A percentile compares a stretch with the other conserved stretches of the same genome.
Conservation (phyloP, 2,329 filamentous ascomycete genomes). For the Exophiala sideris region DNA sequence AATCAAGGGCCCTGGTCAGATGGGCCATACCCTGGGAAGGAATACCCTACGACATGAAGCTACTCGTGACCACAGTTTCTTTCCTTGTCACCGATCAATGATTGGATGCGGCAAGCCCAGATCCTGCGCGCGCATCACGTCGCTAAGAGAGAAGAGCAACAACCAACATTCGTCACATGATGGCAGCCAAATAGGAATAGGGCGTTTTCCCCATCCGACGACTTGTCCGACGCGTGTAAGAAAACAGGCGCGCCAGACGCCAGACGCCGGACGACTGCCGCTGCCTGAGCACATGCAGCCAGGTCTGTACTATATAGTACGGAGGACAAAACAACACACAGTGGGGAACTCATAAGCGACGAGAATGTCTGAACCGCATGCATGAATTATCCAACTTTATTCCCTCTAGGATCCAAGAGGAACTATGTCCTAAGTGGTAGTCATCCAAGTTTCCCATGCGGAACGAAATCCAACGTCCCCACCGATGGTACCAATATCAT, state of each 20-base stretch:
- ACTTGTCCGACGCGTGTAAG: too few species aligned
- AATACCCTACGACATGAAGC: too few species aligned
- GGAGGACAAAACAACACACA: too few species aligned
- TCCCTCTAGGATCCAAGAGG: background rate
- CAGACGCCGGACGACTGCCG: background rate
- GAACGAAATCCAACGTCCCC: constrained; percentile 13
- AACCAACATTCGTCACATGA: background rate
- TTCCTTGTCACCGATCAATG: background rate
- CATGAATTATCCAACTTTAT: too few species aligned
- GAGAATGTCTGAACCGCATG: too few species aligned
- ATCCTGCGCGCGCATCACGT: constrained; percentile 15
- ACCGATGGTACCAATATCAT: background rate
- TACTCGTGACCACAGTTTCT: background rate
- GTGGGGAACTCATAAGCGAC: too few species aligned
- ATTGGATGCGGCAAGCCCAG: constrained; percentile 15
- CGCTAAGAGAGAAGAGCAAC: background rate
- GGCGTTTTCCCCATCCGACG: too few species aligned
- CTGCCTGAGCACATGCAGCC: background rate
- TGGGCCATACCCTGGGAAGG: background rate
- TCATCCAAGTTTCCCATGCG: constrained; percentile 15
- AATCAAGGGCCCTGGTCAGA: too few species aligned
- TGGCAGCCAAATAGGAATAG: too few species aligned
- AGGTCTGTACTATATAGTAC: background rate
- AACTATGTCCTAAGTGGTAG: background rate
- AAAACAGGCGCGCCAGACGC: too few species aligned